Base-by-base conservation (phyloP, 1,284 basidiomycete species). In the Heterobasidion occidentale region DNA sequence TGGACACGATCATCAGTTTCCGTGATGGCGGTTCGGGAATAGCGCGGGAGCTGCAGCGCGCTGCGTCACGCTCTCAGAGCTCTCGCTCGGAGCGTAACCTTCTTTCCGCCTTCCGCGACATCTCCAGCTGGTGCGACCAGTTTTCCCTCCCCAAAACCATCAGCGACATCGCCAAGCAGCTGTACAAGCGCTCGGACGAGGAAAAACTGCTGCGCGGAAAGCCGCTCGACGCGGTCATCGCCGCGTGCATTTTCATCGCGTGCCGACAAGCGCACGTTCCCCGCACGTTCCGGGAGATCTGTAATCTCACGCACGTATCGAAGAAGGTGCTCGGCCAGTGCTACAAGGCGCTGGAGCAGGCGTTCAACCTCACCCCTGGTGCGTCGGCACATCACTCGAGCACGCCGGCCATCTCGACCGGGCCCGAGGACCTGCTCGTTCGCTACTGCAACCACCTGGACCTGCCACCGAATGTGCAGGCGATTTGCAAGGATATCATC, bases 231-330 rank as follows among this genome's bases (percentile, higher is more conserved):
- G 94, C 94, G 1, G 88, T 97, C 67, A 94, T 98, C 63, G 96
- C 95, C 9, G 95, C 96, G 1, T 98, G 94, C 73, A 97, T 99
- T 70, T 98, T 98, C 69, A 95, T 98, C 63, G 97, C 96, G 0
- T 98, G 95, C 71, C 84, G 96, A 58, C 92, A 95, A 70, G 92
- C 90, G 14, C 89, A 93, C 63, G 94, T 97, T 9, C 92, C 92
- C 0, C 83, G 97, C 61, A 96, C 94, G 56, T 98, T 99, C 77
- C 85, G 90, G 64, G 97, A 99, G 74, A 94, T 99, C 51, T 94
- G 93, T 72, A 90, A 92, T 64, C 77, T 97, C 58, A 94, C 94
- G 7, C 86, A 91, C 64, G 94, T 98, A 58, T 87, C 89, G 66
- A 98, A 99, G 78, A 97, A 98, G 77, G 84, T 90, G 47, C 84